These are phyloP conservation scores for Trichoderma reesei DNA, from an alignment of 495 filamentous ascomycete genomes.

Conservation along the genomic window DNA sequence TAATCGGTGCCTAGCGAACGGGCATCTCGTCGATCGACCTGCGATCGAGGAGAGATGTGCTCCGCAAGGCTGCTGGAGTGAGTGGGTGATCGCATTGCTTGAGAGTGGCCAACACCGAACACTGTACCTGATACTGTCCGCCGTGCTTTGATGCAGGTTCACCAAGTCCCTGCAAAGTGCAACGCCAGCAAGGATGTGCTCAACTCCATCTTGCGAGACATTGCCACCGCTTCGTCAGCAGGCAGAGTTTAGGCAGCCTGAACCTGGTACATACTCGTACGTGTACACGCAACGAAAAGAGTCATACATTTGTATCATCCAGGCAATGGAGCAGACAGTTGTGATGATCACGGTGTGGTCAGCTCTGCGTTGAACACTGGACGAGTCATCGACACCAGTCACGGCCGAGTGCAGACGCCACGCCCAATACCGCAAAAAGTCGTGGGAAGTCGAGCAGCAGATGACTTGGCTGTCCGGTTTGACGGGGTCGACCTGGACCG, in stretches of 20 bases:
- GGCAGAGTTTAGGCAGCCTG: not conserved
- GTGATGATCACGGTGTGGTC: not conserved
- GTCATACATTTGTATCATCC: constrained; percentile 1
- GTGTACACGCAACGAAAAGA: not conserved
- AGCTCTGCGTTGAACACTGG: not conserved
- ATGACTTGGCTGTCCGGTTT: no score
- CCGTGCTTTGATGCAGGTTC: not conserved
- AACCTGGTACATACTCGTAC: not conserved
- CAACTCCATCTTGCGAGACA: not conserved
- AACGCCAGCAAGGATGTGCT: not conserved
- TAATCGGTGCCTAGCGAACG: not conserved
- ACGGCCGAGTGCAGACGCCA: not conserved
- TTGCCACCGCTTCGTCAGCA: constrained; percentile 3
- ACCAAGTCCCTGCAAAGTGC: not conserved
- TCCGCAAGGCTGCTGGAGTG: not conserved
- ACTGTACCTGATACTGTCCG: not conserved
- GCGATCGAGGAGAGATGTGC: not conserved
- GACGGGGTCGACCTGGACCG: no score
- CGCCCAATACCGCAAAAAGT: not conserved
- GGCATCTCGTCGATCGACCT: not conserved
- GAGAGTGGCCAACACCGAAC: not conserved
- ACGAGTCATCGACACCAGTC: not conserved
- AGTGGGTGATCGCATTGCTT: no score
- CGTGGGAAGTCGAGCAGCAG: no score
- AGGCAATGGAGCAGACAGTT: not conserved